Evolutionary conservation across 495 filamentous ascomycete species (phyloP).

Genomic region (Trypethelium eluteriae): DNA sequence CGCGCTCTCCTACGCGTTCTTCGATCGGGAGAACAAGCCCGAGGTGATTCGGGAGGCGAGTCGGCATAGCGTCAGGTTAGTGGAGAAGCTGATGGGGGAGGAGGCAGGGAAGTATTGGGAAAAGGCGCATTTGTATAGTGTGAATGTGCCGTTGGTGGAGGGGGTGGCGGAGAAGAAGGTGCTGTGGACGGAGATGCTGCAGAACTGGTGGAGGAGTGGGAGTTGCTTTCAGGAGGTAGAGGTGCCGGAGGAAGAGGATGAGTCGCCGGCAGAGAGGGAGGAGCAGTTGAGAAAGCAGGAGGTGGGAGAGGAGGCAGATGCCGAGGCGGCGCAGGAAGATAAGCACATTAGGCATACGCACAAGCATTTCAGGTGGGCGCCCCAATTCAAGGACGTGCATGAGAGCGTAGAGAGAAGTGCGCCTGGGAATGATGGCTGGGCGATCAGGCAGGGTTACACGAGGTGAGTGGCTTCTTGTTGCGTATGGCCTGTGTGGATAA

Average conservation of each 20-base stretch:
- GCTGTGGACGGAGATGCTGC: conserved; percentile 71
- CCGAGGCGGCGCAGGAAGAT: conserved; percentile 16
- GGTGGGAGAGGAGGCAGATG: conserved; percentile 30
- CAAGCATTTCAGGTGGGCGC: conserved; percentile 91
- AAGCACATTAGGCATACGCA: conserved; percentile 38
- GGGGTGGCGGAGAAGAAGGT: conserved; percentile 60
- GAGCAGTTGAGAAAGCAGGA: conserved; percentile 49
- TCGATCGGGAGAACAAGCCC: conserved; percentile 69
- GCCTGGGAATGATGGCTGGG: conserved; percentile 93
- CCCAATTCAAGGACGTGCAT: conserved; percentile 77
- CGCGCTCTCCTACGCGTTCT: conserved; percentile 83
- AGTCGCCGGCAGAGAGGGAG: conserved; percentile 53
- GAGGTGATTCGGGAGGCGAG: conserved; percentile 67
- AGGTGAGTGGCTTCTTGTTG: conserved; percentile 52
- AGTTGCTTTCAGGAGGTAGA: conserved; percentile 75
- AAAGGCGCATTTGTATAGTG: conserved; percentile 56
- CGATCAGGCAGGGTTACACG: conserved; percentile 76
- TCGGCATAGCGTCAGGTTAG: conserved; percentile 58
- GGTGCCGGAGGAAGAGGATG: conserved; percentile 41
- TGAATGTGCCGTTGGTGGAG: conserved; percentile 77
- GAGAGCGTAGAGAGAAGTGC: conserved; percentile 68
- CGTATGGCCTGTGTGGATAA: not conserved
- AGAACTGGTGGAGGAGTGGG: conserved; percentile 78
- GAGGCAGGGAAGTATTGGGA: conserved; percentile 57
- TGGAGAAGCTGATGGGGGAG: conserved; percentile 65